A percentile compares a stretch with the other conserved stretches of the same genome.
Evolutionary conservation across 78 protist species (phyloP).

Genomic region (Capsaspora owczarzaki): DNA sequence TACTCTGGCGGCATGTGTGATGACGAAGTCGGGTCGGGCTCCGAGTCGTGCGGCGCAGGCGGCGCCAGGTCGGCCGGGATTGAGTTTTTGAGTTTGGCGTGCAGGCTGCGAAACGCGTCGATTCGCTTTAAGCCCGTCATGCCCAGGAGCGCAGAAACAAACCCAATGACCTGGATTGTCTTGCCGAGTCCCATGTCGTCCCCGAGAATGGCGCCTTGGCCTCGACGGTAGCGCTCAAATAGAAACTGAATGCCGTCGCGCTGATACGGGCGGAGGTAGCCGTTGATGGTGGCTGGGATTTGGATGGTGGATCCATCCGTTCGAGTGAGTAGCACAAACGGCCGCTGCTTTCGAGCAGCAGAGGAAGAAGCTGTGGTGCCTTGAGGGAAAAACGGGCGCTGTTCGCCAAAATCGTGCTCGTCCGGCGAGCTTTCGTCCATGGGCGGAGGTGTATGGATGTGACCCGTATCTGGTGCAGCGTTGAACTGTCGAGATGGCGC

Average conservation of each 20-base stretch:
- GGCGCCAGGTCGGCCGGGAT: neutral
- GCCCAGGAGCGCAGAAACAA: neutral
- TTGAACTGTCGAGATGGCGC: too few species aligned
- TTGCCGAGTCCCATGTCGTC: constrained; percentile 78
- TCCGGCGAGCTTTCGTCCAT: too few species aligned
- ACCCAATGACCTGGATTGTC: constrained; percentile 44
- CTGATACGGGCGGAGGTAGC: neutral
- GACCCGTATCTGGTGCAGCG: too few species aligned
- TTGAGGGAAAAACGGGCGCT: too few species aligned
- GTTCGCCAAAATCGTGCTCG: too few species aligned
- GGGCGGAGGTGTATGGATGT: too few species aligned
- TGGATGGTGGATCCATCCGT: neutral
- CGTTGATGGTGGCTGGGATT: neutral
- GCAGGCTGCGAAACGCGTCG: neutral
- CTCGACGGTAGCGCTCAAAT: neutral
- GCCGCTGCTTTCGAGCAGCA: neutral
- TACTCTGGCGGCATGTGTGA: too few species aligned
- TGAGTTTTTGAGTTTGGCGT: neutral
- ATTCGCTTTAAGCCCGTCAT: neutral
- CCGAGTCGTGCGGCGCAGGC: neutral
- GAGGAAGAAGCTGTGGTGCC: too few species aligned
- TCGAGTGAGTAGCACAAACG: neutral
- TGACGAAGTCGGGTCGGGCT: too few species aligned
- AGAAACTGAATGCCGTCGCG: neutral
- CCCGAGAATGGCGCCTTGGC: constrained; percentile 36